A percentile compares a stretch with the other conserved stretches of the same genome.
phyloP scores from a whole-genome alignment of 73 alveolate genomes.

The Paramecium octaurelia region DNA sequence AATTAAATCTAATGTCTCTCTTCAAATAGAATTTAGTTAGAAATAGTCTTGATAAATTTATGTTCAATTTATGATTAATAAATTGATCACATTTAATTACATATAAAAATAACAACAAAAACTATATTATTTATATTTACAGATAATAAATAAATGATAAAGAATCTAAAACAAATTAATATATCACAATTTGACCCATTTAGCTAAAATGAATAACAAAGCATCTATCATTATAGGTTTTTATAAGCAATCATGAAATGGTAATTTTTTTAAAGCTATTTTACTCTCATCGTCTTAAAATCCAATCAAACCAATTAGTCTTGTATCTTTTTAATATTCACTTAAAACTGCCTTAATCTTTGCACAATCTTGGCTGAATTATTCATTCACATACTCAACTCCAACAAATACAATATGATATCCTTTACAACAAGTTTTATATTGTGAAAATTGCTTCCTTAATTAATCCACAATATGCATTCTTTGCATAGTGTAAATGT shows the following conservation, averaged over 20 bases:
- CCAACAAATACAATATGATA: neutral
- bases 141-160: neutral
- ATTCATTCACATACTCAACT: neutral
- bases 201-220: slow-evolving; percentile 6
- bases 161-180: neutral
- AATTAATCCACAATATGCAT: neutral
- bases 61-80: too few species aligned
- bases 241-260: neutral
- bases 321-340: neutral
- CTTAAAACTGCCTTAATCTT: neutral
- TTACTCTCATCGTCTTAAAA: neutral
- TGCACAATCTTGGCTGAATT: neutral
- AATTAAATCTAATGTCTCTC: too few species aligned
- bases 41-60: too few species aligned
- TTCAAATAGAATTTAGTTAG: too few species aligned
- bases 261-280: neutral
- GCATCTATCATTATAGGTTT: slow-evolving; percentile 44
- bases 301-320: neutral
- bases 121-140: too few species aligned
- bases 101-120: too few species aligned
- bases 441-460: neutral
- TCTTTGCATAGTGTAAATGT: neutral
- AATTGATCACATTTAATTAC: too few species aligned
- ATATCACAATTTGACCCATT: slow-evolving; percentile 9
- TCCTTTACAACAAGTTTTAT: slow-evolving; percentile 14